phyloP scores from a whole-genome alignment of 768 basidiomycete species.

The Kwoniella botswanensis region DNA sequence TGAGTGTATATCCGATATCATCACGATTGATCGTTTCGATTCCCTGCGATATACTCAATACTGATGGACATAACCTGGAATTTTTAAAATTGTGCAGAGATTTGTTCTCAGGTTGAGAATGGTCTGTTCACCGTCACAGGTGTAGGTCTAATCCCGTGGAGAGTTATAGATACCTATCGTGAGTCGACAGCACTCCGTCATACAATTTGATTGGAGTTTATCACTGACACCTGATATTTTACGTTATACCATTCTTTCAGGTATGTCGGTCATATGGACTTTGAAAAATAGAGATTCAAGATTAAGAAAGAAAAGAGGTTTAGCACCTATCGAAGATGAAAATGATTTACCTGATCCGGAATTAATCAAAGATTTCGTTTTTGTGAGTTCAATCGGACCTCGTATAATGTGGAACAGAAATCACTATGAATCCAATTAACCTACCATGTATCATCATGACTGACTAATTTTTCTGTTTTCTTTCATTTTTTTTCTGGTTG shows the following conservation, averaged over 20 bases:
- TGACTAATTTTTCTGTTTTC: no score
- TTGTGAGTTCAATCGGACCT: constrained; percentile 32
- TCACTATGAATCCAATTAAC: no score
- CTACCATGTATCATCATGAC: no score
- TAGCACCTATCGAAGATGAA: constrained; percentile 72
- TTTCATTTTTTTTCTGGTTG: neutral
- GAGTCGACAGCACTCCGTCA: constrained; percentile 4
- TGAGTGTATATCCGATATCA: constrained; percentile 28
- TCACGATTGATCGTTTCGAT: neutral
- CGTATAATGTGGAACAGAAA: no score
- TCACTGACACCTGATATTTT: no score
- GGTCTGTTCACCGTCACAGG: constrained; percentile 82
- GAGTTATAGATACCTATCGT: constrained; percentile 78
- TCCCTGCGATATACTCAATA: neutral
- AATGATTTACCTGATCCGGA: constrained; percentile 81
- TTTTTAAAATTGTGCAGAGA: constrained; percentile 29
- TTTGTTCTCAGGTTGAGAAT: constrained; percentile 68
- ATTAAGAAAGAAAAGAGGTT: constrained; percentile 67
- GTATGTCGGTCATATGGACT: constrained; percentile 74
- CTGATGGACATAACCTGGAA: no score
- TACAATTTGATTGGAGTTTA: neutral
- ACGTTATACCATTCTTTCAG: constrained; percentile 57
- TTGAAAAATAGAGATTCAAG: constrained; percentile 69
- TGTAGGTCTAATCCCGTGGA: constrained; percentile 75
- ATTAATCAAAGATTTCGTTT: constrained; percentile 52